Conservation (phyloP, 495 filamentous ascomycete genomes). For the Bryoglossum gracile region DNA sequence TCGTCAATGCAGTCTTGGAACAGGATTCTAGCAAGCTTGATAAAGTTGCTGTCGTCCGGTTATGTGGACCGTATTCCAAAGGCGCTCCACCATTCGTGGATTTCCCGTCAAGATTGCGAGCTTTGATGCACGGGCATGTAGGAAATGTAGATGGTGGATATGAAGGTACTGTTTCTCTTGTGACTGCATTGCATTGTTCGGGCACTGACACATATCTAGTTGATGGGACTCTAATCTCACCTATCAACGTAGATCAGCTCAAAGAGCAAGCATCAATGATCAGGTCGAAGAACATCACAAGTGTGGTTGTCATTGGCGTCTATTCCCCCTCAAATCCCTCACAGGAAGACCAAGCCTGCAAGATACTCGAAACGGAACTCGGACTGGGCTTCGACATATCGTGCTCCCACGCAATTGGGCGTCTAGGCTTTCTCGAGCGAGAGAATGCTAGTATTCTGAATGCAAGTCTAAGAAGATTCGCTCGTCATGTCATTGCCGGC, state of each 20-base stretch:
- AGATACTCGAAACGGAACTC: constrained; percentile 16
- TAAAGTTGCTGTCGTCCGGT: constrained; percentile 40
- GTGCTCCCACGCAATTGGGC: constrained; percentile 38
- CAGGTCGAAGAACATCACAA: constrained; percentile 26
- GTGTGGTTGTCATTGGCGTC: constrained; percentile 32
- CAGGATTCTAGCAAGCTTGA: constrained; percentile 37
- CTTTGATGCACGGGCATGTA: constrained; percentile 31
- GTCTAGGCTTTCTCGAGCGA: constrained; percentile 41
- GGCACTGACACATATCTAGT: constrained; percentile 20
- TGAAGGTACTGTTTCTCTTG: constrained; percentile 16
- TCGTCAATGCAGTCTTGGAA: constrained; percentile 46
- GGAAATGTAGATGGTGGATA: constrained; percentile 37
- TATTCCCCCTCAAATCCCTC: constrained; percentile 30
- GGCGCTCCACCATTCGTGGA: constrained; percentile 41
- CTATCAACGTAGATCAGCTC: constrained; percentile 26
- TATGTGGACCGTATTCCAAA: constrained; percentile 36
- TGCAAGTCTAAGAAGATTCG: constrained; percentile 38
- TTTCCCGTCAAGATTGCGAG: constrained; percentile 30
- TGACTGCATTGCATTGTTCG: neutral
- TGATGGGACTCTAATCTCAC: constrained; percentile 31
- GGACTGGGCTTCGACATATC: constrained; percentile 21
- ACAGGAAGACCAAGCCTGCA: constrained; percentile 19
- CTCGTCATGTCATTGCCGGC: constrained; percentile 35
- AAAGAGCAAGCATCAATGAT: constrained; percentile 28
- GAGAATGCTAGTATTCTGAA: constrained; percentile 51